Percentiles rank a stretch among this genome's conserved stretches.
Conservation (phyloP, 192 early-diverging fungal species). For the Dissophora globulifera region DNA sequence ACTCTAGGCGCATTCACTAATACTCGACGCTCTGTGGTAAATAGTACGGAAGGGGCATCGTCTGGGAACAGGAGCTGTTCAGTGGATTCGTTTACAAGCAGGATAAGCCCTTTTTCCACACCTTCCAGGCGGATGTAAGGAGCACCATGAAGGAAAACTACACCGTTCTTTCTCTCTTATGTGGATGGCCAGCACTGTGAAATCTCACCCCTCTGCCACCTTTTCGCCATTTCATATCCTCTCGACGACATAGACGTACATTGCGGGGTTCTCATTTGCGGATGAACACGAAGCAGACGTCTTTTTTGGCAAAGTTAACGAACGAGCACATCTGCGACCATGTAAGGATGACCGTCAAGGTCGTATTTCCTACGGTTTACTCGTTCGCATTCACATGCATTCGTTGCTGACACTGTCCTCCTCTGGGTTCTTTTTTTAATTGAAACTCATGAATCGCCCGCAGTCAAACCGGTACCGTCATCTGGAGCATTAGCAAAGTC, state of each 20-base stretch:
- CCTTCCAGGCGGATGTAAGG: slow-evolving; percentile 73
- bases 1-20: neutral
- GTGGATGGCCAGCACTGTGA: too few relatives aligned
- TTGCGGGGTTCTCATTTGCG: slow-evolving; percentile 78
- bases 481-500: slow-evolving; percentile 35
- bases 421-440: neutral
- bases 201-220: neutral
- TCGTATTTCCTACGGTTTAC: too few relatives aligned
- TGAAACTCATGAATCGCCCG: neutral
- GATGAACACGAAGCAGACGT: slow-evolving; percentile 72
- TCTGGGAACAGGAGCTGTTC: slow-evolving; percentile 87
- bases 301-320: slow-evolving; percentile 71
- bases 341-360: slow-evolving; percentile 42
- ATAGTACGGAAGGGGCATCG: slow-evolving; percentile 61
- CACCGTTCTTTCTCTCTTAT: too few relatives aligned
- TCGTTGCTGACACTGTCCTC: neutral
- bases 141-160: neutral
- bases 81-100: slow-evolving; percentile 72
- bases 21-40: neutral
- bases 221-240: too few relatives aligned
- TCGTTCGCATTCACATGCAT: slow-evolving; percentile 1
- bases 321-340: slow-evolving; percentile 53
- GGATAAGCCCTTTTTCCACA: slow-evolving; percentile 73
- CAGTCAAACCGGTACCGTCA: slow-evolving; percentile 51
- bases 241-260: slow-evolving; percentile 56